Evolutionary conservation across 495 filamentous ascomycete species (phyloP).

Genomic region (Penicillium lagena): DNA sequence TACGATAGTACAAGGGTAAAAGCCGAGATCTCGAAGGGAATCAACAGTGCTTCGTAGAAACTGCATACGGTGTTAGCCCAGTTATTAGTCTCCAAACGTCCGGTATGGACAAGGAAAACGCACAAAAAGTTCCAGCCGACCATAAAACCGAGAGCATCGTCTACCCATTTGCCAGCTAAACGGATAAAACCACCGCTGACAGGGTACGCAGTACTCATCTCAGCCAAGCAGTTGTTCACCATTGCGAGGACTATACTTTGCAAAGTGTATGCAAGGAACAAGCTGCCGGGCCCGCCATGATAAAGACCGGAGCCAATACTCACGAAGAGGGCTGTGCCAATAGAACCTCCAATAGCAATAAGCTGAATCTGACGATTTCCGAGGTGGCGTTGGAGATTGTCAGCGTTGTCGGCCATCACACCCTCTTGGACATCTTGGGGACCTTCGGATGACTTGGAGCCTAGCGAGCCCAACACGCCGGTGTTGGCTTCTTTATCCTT

Average conservation of each 20-base stretch:
- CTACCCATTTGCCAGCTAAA: conserved; percentile 42
- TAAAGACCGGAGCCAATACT: conserved; percentile 24
- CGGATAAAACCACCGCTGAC: conserved; percentile 50
- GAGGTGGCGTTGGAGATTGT: conserved; percentile 26
- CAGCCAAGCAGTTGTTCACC: conserved; percentile 35
- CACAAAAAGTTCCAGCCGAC: conserved; percentile 56
- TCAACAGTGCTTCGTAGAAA: conserved; percentile 58
- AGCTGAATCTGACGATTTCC: conserved; percentile 46
- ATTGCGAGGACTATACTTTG: conserved; percentile 26
- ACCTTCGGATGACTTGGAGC: conserved; percentile 6
- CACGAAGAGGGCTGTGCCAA: conserved; percentile 55
- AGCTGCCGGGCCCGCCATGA: conserved; percentile 46
- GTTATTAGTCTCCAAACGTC: neutral
- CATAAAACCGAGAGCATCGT: conserved; percentile 48
- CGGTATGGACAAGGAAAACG: conserved; percentile 2
- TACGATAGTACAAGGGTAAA: conserved; percentile 62
- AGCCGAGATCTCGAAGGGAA: conserved; percentile 68
- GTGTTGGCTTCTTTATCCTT: conserved; percentile 9
- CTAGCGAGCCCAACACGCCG: conserved; percentile 8
- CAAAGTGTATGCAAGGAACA: conserved; percentile 38
- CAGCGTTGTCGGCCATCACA: conserved; percentile 18
- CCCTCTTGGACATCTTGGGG: conserved; percentile 19
- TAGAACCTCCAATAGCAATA: conserved; percentile 52
- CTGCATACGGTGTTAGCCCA: conserved; percentile 3
- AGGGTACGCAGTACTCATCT: conserved; percentile 47